Evolutionary conservation across 2,329 filamentous ascomycete genomes (phyloP).

Genomic region (Sporothrix inflata): DNA sequence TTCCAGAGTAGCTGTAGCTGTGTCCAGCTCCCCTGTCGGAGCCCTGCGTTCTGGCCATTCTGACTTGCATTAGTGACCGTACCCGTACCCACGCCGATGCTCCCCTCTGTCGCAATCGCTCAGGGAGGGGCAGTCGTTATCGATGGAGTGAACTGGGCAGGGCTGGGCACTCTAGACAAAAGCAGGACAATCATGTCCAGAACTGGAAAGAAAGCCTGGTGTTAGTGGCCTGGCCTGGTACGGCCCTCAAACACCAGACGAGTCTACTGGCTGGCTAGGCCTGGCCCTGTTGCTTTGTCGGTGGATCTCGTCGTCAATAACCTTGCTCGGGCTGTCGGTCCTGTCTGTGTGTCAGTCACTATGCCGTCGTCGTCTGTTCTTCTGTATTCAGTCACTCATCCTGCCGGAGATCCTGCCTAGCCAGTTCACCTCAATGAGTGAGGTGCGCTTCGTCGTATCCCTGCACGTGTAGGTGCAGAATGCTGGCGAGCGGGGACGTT

Average conservation of each 20-base stretch:
- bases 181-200: neutral
- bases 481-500: neutral
- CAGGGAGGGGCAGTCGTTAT: neutral
- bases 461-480: neutral
- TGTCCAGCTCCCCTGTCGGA: neutral
- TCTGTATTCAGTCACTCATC: no score
- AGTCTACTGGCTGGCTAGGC: neutral
- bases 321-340: neutral
- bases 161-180: neutral
- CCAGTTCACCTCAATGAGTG: neutral
- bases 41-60: conserved; percentile 2
- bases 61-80: conserved; percentile 7
- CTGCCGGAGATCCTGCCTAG: neutral
- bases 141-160: neutral
- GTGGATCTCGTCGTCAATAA: conserved; percentile 1
- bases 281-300: neutral
- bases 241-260: neutral
- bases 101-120: conserved; percentile 8
- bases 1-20: neutral
- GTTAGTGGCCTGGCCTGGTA: neutral
- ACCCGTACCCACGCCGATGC: neutral
- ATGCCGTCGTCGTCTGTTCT: neutral
- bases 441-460: neutral
- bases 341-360: neutral
- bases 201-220: conserved; percentile 7